phyloP scores from a whole-genome alignment of 1,139 yeast genomes.

The Nakaseomyces bracarensis region DNA sequence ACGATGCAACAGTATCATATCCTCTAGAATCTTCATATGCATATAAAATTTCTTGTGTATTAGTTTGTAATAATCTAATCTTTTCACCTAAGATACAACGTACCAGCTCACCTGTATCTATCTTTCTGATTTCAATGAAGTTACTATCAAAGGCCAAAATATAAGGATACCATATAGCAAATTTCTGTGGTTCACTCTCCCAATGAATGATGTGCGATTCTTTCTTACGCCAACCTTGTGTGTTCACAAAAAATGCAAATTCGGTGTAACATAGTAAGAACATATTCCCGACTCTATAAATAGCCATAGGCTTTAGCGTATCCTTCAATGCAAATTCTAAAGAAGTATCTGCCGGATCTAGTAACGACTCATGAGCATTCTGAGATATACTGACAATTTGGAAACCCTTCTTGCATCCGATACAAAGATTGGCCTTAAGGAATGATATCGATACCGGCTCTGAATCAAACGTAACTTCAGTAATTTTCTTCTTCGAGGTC shows the following conservation, averaged over 20 bases:
- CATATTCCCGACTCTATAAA: constrained; percentile 81
- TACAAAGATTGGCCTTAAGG: constrained; percentile 77
- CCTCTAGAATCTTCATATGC: constrained; percentile 90
- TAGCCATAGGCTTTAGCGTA: constrained; percentile 74
- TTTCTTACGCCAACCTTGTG: constrained; percentile 93
- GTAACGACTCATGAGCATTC: constrained; percentile 58
- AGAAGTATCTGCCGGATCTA: constrained; percentile 55
- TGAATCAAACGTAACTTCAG: constrained; percentile 72
- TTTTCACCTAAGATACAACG: constrained; percentile 93
- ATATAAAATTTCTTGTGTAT: constrained; percentile 88
- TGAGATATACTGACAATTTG: constrained; percentile 67
- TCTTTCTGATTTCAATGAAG: constrained; percentile 86
- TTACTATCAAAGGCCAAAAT: constrained; percentile 81
- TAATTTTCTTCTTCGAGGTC: constrained; percentile 57
- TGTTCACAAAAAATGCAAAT: constrained; percentile 86
- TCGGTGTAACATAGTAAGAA: constrained; percentile 83
- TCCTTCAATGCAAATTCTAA: constrained; percentile 78
- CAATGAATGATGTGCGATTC: constrained; percentile 92
- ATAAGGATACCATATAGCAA: constrained; percentile 91
- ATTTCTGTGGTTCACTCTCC: constrained; percentile 93
- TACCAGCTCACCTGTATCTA: constrained; percentile 76
- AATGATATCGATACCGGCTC: constrained; percentile 91
- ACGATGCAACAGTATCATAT: constrained; percentile 79
- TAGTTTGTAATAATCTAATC: constrained; percentile 77
- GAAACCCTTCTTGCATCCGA: constrained; percentile 94